Conservation (phyloP, 208 protist genomes). For the Trypanosoma mega region DNA sequence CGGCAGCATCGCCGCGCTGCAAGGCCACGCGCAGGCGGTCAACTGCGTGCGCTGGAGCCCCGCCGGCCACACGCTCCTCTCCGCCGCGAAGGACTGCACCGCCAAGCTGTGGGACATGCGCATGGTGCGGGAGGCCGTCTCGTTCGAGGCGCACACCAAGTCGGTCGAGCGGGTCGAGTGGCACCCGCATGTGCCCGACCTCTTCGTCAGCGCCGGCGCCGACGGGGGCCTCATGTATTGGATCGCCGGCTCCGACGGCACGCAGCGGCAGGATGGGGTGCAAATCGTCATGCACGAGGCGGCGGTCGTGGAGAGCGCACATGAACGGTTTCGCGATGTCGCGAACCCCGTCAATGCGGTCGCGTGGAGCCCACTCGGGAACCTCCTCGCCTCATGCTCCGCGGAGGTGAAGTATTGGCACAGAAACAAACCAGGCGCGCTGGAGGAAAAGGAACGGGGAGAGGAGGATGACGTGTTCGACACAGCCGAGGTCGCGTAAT, state of each 20-base stretch:
- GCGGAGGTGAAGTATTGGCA: conserved; percentile 88
- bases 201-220: conserved; percentile 75
- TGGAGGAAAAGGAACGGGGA: conserved; percentile 80
- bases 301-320: conserved; percentile 71
- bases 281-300: conserved; percentile 52
- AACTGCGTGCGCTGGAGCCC: conserved; percentile 87
- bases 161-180: conserved; percentile 77
- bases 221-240: conserved; percentile 85
- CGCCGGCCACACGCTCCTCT: conserved; percentile 71
- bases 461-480: conserved; percentile 72
- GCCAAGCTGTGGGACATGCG: conserved; percentile 88
- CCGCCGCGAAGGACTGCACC: conserved; percentile 72
- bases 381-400: conserved; percentile 73
- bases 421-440: conserved; percentile 81
- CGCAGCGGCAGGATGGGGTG: conserved; percentile 48
- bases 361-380: conserved; percentile 81
- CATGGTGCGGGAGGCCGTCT: conserved; percentile 72
- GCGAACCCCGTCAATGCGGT: conserved; percentile 75
- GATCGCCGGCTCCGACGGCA: conserved; percentile 74
- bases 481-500: conserved; percentile 26
- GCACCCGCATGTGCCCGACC: conserved; percentile 71
- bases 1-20: conserved; percentile 75
- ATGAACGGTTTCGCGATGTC: conserved; percentile 78
- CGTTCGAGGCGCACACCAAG: conserved; percentile 74
- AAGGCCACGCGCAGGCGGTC: conserved; percentile 78